Percentiles rank a stretch among this genome's conserved stretches.
Evolutionary conservation across 2,329 filamentous ascomycete genomes (phyloP).

Genomic region (Penicillium freii): DNA sequence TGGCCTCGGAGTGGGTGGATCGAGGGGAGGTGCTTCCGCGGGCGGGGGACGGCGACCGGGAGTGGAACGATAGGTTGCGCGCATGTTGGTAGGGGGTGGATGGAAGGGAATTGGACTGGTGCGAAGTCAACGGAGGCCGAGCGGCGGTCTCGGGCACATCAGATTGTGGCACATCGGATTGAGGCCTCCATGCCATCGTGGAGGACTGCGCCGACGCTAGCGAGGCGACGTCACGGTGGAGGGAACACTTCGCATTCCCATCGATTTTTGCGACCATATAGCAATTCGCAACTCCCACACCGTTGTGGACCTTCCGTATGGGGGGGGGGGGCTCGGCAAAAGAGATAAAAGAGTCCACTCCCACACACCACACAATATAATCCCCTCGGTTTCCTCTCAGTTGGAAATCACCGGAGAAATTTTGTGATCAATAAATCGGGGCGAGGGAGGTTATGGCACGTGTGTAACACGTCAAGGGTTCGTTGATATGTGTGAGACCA

Average conservation of each 20-base stretch:
- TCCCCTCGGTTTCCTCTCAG: constrained; percentile 1
- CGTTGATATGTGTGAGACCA: constrained; percentile 4
- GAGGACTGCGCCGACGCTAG: constrained; percentile 41
- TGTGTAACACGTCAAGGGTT: background rate
- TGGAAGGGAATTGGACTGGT: constrained; percentile 84
- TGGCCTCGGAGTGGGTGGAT: constrained; percentile 86
- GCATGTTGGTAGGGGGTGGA: constrained; percentile 90
- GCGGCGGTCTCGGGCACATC: constrained; percentile 38
- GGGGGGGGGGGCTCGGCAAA: constrained; percentile 12
- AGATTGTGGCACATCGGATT: constrained; percentile 30
- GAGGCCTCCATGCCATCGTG: constrained; percentile 44
- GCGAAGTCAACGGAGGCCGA: constrained; percentile 54
- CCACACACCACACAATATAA: constrained; percentile 13
- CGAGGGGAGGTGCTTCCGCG: constrained; percentile 78
- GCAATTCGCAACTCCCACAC: constrained; percentile 33
- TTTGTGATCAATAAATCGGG: background rate
- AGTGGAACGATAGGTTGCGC: constrained; percentile 76
- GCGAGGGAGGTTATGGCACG: background rate
- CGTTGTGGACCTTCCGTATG: constrained; percentile 21
- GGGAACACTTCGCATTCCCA: constrained; percentile 43
- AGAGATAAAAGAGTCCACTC: constrained; percentile 9
- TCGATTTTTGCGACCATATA: constrained; percentile 44
- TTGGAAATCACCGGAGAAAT: background rate
- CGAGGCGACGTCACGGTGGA: constrained; percentile 43
- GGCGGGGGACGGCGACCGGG: constrained; percentile 76